Evolutionary conservation across 768 basidiomycete species (phyloP).

Genomic region (Mycena galopus): DNA sequence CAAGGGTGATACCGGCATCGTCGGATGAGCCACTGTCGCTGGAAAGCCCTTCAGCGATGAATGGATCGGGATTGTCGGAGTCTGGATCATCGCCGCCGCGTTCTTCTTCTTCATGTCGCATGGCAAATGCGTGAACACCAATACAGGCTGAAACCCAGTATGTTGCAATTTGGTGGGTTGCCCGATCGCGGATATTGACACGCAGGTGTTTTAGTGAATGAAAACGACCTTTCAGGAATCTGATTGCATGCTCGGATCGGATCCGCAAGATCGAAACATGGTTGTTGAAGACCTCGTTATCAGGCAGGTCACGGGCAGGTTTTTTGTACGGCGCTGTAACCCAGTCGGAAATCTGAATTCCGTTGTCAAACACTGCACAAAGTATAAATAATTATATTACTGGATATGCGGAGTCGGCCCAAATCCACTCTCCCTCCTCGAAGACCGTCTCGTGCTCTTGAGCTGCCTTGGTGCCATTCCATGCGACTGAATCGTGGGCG

Average conservation of each 20-base stretch:
- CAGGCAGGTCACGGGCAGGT: not conserved
- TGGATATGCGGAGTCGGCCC: slow-evolving; percentile 56
- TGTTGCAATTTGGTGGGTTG: slow-evolving; percentile 39
- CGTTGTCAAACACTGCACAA: too few species aligned
- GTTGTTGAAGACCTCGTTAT: slow-evolving; percentile 1
- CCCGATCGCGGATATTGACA: slow-evolving; percentile 3
- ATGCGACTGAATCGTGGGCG: not conserved
- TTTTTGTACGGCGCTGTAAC: slow-evolving; percentile 23
- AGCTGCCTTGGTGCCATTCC: slow-evolving; percentile 37
- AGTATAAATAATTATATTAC: not conserved
- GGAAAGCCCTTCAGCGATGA: slow-evolving; percentile 16
- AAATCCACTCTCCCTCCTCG: slow-evolving; percentile 46
- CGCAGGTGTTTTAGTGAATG: slow-evolving; percentile 26
- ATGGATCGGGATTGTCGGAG: slow-evolving; percentile 12
- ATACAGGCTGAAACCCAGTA: slow-evolving; percentile 46
- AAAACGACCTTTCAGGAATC: slow-evolving; percentile 22
- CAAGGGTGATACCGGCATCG: too few species aligned
- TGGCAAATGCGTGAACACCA: slow-evolving; percentile 40
- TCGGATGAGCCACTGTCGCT: not conserved
- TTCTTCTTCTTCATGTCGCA: slow-evolving; percentile 38
- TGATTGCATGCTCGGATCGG: slow-evolving; percentile 21
- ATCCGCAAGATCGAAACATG: slow-evolving; percentile 30
- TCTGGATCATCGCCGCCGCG: slow-evolving; percentile 3
- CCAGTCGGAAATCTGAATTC: slow-evolving; percentile 1
- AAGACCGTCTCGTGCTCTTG: slow-evolving; percentile 42